Evolutionary conservation across 148 eudicot genomes (phyloP), one percentile per base, ranked within the genome.

Genomic region (Rhododendron griersonianum): DNA sequence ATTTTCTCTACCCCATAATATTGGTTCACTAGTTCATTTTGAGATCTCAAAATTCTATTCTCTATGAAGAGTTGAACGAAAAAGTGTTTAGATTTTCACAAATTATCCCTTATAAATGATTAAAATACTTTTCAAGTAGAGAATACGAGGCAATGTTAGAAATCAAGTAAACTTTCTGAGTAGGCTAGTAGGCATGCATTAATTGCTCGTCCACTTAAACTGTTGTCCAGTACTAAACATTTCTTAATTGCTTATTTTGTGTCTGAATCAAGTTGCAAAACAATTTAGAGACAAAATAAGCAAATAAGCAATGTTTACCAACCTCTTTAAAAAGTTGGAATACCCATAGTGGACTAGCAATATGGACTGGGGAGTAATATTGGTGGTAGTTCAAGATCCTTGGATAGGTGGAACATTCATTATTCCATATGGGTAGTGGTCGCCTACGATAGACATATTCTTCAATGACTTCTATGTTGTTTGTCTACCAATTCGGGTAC

Each of bases 381-480:
- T 83, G 11, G 16, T 13, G 23, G 2, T 11, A 18, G 77, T n/a
- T 67, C 25, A 59, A 15, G 61, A 80, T 50, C 8, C 61, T 25
- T 81, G 65, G 21, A 51, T 78, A 3, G 83, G 75, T 82, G 84
- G 55, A 63, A 14, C n/a, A 28, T 83, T 83, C 48, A 41, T 28
- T 63, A 41, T 41, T 11, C 59, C 44, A 33, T 6, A 15, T 21
- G 9, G 19, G 13, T 18, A 16, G 13, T 67, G 51, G 55, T n/a
- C 25, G 51, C 80, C 19, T 71, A 15, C 50, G 30, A 15, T 81
- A 19, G 10, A 18, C 47, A 18, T 18, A 8, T 4, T 10, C 37
- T 81, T 81, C 47, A 81, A 14, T 44, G 8, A 16, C 2, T n/a
- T 30, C 9, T 80, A 35, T 51, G 35, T n/a, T 33, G 59, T 28